Evolutionary conservation across 2,329 filamentous ascomycete genomes (phyloP).

Genomic region (Apiospora arundinis): DNA sequence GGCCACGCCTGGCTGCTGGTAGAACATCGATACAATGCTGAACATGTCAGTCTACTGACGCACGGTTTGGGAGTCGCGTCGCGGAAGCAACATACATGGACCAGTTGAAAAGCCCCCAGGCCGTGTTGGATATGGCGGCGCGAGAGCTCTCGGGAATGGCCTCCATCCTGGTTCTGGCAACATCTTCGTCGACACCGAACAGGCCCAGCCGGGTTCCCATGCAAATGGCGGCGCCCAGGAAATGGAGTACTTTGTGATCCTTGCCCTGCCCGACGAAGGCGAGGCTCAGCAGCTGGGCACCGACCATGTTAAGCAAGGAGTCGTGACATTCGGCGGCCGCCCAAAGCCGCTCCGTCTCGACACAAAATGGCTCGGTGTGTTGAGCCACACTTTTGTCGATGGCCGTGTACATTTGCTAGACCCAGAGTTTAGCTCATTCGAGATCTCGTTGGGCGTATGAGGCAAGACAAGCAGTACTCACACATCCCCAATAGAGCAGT

Average conservation of each 20-base stretch:
- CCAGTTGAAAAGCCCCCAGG: too few relatives aligned
- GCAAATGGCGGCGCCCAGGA: conserved; percentile 35
- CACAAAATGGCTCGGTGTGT: conserved; percentile 32
- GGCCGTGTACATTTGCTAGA: conserved; percentile 45
- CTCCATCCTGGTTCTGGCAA: neutral
- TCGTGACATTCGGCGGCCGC: too few relatives aligned
- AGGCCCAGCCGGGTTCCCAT: conserved; percentile 42
- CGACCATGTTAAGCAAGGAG: conserved; percentile 38
- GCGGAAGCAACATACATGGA: too few relatives aligned
- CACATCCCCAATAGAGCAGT: conserved; percentile 42
- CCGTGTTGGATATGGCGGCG: too few relatives aligned
- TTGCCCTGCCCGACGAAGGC: conserved; percentile 43
- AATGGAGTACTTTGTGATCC: conserved; percentile 40
- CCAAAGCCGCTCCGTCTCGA: conserved; percentile 37
- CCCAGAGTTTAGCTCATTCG: neutral
- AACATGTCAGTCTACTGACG: conserved; percentile 18
- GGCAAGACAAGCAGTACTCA: conserved; percentile 23
- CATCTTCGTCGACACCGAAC: conserved; percentile 31
- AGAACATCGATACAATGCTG: conserved; percentile 41
- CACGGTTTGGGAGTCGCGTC: too few relatives aligned
- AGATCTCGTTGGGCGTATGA: too few relatives aligned
- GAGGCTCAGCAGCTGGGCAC: conserved; percentile 41
- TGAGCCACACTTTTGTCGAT: conserved; percentile 33
- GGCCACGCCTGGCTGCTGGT: conserved; percentile 39
- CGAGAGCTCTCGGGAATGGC: too few relatives aligned